phyloP scores from a whole-genome alignment of 1,284 basidiomycete genomes.

The Trametes hirsuta region DNA sequence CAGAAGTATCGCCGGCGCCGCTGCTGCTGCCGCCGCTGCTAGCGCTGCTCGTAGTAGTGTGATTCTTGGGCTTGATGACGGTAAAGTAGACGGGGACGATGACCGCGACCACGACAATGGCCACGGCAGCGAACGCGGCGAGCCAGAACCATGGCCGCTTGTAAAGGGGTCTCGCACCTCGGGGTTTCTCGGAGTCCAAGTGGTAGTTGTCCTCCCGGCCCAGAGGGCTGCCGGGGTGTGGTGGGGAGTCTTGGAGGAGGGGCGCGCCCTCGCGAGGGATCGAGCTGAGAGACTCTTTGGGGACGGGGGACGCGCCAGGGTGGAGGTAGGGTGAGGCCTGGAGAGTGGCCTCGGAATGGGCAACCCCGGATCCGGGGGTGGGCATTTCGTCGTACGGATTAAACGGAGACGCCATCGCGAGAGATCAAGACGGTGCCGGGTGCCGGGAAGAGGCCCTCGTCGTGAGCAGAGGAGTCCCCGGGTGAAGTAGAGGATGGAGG shows the following conservation, averaged over 20 bases:
- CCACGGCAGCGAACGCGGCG: not conserved
- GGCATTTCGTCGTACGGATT: constrained; percentile 1
- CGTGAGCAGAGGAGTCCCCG: not conserved
- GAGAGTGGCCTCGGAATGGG: constrained; percentile 6
- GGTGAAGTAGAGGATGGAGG: not conserved
- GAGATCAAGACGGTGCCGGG: not conserved
- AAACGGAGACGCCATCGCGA: constrained; percentile 1
- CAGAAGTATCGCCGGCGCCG: constrained; percentile 18
- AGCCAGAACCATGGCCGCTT: constrained; percentile 32
- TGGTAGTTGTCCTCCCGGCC: not conserved
- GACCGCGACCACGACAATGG: constrained; percentile 43
- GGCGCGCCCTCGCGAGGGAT: constrained; percentile 10
- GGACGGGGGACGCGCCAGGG: not conserved
- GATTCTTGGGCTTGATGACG: constrained; percentile 39
- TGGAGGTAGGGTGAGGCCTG: not conserved
- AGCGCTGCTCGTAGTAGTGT: constrained; percentile 4
- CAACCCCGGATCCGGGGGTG: not conserved
- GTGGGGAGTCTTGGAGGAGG: not conserved
- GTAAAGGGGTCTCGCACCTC: constrained; percentile 43
- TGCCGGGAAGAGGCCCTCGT: not conserved
- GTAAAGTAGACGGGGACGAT: constrained; percentile 47
- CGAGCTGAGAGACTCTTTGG: constrained; percentile 5
- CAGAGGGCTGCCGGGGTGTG: constrained; percentile 6
- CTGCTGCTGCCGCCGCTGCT: constrained; percentile 15
- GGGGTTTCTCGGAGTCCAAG: constrained; percentile 24